phyloP scores from a whole-genome alignment of 352 stramenopile genomes.

The Phytophthora pistaciae region DNA sequence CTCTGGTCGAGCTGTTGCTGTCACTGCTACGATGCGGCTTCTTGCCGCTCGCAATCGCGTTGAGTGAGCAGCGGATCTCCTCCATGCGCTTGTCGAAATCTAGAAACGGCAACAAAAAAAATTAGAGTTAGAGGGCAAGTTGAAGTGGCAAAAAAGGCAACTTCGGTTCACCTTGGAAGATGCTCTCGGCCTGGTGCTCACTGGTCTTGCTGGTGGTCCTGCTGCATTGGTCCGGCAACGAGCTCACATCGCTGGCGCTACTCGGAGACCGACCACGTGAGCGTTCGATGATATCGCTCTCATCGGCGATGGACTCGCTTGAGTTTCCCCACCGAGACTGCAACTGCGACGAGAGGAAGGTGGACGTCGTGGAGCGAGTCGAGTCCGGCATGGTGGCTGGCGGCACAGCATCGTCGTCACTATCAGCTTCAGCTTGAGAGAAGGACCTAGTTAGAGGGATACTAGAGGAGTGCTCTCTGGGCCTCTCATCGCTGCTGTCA shows the following conservation, averaged over 20 bases:
- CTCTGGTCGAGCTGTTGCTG: background rate
- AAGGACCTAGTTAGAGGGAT: background rate
- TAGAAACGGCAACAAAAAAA: slow-evolving; percentile 28
- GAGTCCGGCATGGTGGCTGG: slow-evolving; percentile 10
- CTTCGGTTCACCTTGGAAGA: slow-evolving; percentile 39
- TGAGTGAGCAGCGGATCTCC: slow-evolving; percentile 72
- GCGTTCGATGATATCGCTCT: slow-evolving; percentile 18
- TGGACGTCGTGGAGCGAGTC: slow-evolving; percentile 16
- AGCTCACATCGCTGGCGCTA: slow-evolving; percentile 9
- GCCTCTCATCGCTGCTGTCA: slow-evolving; percentile 5
- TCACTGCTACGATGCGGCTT: background rate
- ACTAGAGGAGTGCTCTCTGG: slow-evolving; percentile 12
- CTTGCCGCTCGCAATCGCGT: slow-evolving; percentile 52
- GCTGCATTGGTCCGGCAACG: slow-evolving; percentile 8
- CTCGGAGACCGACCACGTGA: slow-evolving; percentile 1
- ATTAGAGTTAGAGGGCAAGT: slow-evolving; percentile 14
- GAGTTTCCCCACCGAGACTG: slow-evolving; percentile 10
- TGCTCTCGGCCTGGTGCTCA: slow-evolving; percentile 16
- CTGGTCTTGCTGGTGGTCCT: background rate
- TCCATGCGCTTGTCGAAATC: slow-evolving; percentile 82
- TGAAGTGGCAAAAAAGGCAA: slow-evolving; percentile 15
- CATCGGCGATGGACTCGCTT: slow-evolving; percentile 5
- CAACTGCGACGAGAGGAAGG: slow-evolving; percentile 17
- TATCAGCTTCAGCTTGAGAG: slow-evolving; percentile 4
- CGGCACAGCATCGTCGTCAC: slow-evolving; percentile 6